phyloP scores from a whole-genome alignment of 2,329 filamentous ascomycete species.

The Ascochyta pisi region DNA sequence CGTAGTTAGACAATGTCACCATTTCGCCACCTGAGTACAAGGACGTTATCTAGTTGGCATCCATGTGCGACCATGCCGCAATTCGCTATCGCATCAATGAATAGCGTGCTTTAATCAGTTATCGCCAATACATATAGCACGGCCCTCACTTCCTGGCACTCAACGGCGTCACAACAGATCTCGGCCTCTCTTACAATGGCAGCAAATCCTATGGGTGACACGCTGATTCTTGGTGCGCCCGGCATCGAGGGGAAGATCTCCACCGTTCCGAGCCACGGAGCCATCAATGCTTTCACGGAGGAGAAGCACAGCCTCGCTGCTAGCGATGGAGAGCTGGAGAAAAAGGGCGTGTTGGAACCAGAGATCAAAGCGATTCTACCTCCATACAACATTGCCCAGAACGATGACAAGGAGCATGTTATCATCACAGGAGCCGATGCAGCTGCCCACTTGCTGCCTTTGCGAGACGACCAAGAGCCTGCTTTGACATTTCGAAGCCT shows the following conservation, averaged over 20 bases:
- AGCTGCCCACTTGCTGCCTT: conserved; percentile 21
- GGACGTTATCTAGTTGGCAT: conserved; percentile 4
- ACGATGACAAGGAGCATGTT: conserved; percentile 17
- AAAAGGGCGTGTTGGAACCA: conserved; percentile 16
- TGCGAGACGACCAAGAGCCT: conserved; percentile 20
- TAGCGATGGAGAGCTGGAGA: conserved; percentile 5
- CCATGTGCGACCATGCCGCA: conserved; percentile 5
- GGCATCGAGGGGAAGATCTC: conserved; percentile 21
- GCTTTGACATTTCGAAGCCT: conserved; percentile 21
- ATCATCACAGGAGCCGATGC: conserved; percentile 25
- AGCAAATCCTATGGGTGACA: conserved; percentile 20
- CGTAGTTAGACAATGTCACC: conserved; percentile 7
- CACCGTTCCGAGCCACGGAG: conserved; percentile 16
- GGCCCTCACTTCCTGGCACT: neutral
- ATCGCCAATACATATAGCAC: neutral
- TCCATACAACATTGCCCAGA: conserved; percentile 11
- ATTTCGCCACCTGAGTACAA: conserved; percentile 2
- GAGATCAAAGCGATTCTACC: conserved; percentile 20
- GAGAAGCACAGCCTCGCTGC: conserved; percentile 19
- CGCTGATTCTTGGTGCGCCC: conserved; percentile 17
- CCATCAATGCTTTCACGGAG: conserved; percentile 20
- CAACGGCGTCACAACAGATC: neutral
- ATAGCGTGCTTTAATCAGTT: conserved; percentile 6
- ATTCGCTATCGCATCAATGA: conserved; percentile 3
- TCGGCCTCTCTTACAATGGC: conserved; percentile 11